Base-by-base conservation (phyloP, 2,329 filamentous ascomycete genomes). In the Phialocephala sp. region DNA sequence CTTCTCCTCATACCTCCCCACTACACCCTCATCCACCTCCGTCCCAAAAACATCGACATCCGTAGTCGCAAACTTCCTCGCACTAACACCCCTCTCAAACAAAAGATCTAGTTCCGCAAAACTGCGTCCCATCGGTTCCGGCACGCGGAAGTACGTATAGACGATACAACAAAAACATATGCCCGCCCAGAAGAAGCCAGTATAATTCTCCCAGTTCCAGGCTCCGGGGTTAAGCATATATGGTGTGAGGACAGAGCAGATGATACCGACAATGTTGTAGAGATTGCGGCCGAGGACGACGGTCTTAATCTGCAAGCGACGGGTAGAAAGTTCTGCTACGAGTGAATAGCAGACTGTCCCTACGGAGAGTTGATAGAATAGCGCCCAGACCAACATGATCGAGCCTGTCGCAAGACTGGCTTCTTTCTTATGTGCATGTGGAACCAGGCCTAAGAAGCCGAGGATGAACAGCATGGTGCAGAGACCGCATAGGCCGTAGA, bases 331-430 rank as follows among this genome's bases (percentile, higher is more conserved):
- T 77, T 97, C 93, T 0, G 91, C 87, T 4, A 97, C 93, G 12
- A 97, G 85, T 0, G 92, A 95, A 80, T 96, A 97, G 78, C 91
- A 93, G 8, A 97, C 92, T 0, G 93, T 95, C 45, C 93, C 93
- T 58, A 97, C 93, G 0, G 92, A 91, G 57, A 94, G 83, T 76
- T 97, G 92, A 79, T 97, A 97, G 73, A 90, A 86, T 55, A 95
- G 80, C 0, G 93, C 90, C 91, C 91, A 95, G 63, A 89, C 78
- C 39, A 95, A 83, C 90, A 97, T 94, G 78, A 97, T 91, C 8
- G 74, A 72, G 2, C 80, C 72, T 6, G 73, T 76, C n/a, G 74
- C 74, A 2, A 74, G 62, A 8, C 69, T 71, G 20, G 59, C 68
- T 60, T 71, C 59, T 15, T 69, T 68, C 20, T 63, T 69, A 27